Evolutionary conservation across 1,139 yeast species (phyloP), one percentile per base, ranked within the genome.

Genomic region (Taiozyma onychis): DNA sequence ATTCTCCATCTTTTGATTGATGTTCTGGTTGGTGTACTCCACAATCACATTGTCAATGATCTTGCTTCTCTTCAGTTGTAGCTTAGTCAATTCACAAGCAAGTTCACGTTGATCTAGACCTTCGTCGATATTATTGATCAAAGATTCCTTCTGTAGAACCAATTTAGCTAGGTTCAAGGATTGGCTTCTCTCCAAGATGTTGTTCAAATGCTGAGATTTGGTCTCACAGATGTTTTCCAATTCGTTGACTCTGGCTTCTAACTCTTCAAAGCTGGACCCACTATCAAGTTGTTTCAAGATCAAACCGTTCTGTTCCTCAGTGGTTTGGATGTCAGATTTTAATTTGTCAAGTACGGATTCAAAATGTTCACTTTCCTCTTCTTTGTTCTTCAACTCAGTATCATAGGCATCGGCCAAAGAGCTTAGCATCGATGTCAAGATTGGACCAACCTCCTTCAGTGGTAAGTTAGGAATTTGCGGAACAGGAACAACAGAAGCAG

Each of bases 1-100:
- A 62, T 88, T 86, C 64, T 83, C 80, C 80, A 90, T 83, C 66
- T 86, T 88, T 4, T 52, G 51, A 42, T 69, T 63, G 27, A 67
- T 59, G 41, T 64, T 67, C 34, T 64, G 58, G 24, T 54, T 56
- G 3, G 65, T 72, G 46, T 76, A 67, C 26, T 72, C 66, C 7
- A 66, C 56, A 9, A 74, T 65, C 35, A 80, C 70, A 28, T 67
- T 61, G 37, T 64, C 61, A 43, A 83, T 72, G 49, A 76, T 66
- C 34, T 69, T 66, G 35, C 75, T 68, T 58, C 88, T 72, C 51
- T 74, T 69, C 41, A 79, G 59, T 64, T 85, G 91, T 46, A 81
- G 64, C 39, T 73, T 65, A 1, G 85, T 73, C 51, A 85, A 68
- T 52, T 80, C 77, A 27, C 71, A 55, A 0, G 75, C 72, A n/a